These are phyloP conservation scores for Phialophora chinensis DNA, from an alignment of 2,329 filamentous ascomycete species.

Conservation along the genomic window DNA sequence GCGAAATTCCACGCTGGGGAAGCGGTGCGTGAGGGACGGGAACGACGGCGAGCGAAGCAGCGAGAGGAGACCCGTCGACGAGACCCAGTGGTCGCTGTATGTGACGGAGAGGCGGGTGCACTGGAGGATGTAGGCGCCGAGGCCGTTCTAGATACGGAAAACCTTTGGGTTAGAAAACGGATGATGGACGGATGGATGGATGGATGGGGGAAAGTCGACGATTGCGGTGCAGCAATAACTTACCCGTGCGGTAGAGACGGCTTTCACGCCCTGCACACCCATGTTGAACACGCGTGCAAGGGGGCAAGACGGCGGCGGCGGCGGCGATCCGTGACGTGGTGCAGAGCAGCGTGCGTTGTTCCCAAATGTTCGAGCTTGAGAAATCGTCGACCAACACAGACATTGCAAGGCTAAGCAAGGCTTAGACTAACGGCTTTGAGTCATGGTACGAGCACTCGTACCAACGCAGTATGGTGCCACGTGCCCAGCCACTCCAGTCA, in stretches of 20 bases:
- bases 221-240: conserved; percentile 38
- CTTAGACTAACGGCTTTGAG: neutral
- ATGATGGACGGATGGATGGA: neutral
- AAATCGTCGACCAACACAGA: neutral
- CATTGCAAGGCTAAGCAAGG: neutral
- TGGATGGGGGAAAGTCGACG: neutral
- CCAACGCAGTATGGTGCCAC: no score
- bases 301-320: no score
- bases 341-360: neutral
- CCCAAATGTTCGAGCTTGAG: neutral
- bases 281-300: conserved; percentile 39
- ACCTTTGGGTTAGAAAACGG: neutral
- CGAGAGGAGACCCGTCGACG: conserved; percentile 93
- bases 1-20: conserved; percentile 89
- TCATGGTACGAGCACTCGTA: no score
- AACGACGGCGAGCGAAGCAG: conserved; percentile 56
- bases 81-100: conserved; percentile 96
- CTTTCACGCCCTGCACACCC: conserved; percentile 57
- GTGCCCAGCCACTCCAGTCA: neutral
- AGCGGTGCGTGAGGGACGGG: conserved; percentile 75
- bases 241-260: conserved; percentile 63
- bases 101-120: conserved; percentile 95
- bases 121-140: conserved; percentile 95
- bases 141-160: conserved; percentile 73
- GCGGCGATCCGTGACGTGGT: neutral